A percentile compares a stretch with the other conserved stretches of the same genome.
Evolutionary conservation across 805 yeast genomes (phyloP).

Genomic region (Wickerhamomyces tratensis): DNA sequence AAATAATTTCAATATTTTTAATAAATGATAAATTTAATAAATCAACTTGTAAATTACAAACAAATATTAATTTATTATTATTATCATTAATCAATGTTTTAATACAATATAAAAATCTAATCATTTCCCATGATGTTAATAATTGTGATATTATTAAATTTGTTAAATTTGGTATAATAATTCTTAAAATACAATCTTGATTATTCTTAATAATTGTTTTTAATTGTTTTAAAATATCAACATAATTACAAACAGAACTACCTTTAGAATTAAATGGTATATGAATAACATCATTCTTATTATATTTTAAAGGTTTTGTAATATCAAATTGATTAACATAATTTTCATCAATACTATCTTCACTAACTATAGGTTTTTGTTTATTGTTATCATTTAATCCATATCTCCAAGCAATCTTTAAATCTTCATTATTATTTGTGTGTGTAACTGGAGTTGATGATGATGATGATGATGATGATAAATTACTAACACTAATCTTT

Average conservation of each 20-base stretch:
- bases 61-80: slow-evolving; percentile 34
- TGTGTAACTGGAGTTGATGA: slow-evolving; percentile 6
- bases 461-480: not conserved
- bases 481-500: slow-evolving; percentile 58
- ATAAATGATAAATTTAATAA: slow-evolving; percentile 38
- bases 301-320: slow-evolving; percentile 31
- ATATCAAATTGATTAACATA: slow-evolving; percentile 68
- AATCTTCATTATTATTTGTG: slow-evolving; percentile 24
- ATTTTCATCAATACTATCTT: slow-evolving; percentile 32
- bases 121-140: slow-evolving; percentile 34
- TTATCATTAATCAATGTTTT: slow-evolving; percentile 41
- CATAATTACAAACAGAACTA: no score
- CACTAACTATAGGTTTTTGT: slow-evolving; percentile 9
- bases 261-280: slow-evolving; percentile 4
- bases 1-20: slow-evolving; percentile 44
- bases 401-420: slow-evolving; percentile 94
- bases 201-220: slow-evolving; percentile 32
- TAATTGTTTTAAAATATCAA: slow-evolving; percentile 29
- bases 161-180: slow-evolving; percentile 47
- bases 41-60: slow-evolving; percentile 53
- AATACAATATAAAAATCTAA: slow-evolving; percentile 55
- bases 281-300: slow-evolving; percentile 5
- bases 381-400: slow-evolving; percentile 37
- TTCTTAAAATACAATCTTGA: slow-evolving; percentile 42
- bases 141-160: slow-evolving; percentile 23